These are phyloP conservation scores for Cercospora zeae-maydis DNA, from an alignment of 2,329 filamentous ascomycete genomes.

Conservation along the genomic window DNA sequence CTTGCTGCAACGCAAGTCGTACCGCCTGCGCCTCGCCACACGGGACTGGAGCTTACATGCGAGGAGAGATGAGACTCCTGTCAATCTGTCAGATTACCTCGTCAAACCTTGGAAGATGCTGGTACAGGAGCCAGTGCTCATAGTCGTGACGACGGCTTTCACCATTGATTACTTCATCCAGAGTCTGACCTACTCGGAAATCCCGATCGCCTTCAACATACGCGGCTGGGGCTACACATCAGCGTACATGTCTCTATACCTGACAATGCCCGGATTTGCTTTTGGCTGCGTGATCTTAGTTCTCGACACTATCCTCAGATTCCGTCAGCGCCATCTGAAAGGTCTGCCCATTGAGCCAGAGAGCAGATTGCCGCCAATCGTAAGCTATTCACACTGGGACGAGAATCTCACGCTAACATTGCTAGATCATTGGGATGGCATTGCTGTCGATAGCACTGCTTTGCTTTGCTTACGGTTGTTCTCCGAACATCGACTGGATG, in stretches of 20 bases:
- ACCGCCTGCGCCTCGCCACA: slow-evolving; percentile 4
- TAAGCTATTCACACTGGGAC: not conserved
- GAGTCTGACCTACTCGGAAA: slow-evolving; percentile 34
- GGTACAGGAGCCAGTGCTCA: slow-evolving; percentile 15
- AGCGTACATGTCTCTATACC: slow-evolving; percentile 5
- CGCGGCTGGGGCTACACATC: not conserved
- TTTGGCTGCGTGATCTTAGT: slow-evolving; percentile 7
- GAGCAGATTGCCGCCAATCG: slow-evolving; percentile 17
- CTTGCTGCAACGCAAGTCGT: slow-evolving; percentile 9
- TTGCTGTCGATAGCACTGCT: slow-evolving; percentile 10
- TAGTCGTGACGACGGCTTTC: slow-evolving; percentile 27
- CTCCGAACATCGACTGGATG: not conserved
- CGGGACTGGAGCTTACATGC: slow-evolving; percentile 25
- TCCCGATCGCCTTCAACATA: slow-evolving; percentile 12
- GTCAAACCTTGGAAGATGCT: slow-evolving; percentile 20
- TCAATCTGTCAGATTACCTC: slow-evolving; percentile 11
- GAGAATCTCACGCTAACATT: not conserved
- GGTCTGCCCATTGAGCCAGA: slow-evolving; percentile 13
- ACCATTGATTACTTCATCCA: slow-evolving; percentile 34
- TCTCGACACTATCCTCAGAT: slow-evolving; percentile 15
- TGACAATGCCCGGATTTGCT: slow-evolving; percentile 13
- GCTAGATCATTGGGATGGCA: slow-evolving; percentile 15
- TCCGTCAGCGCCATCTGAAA: slow-evolving; percentile 1
- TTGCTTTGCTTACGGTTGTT: slow-evolving; percentile 11
- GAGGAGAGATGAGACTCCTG: slow-evolving; percentile 8